A percentile compares a stretch with the other conserved stretches of the same genome.
Conservation (phyloP, 257 asterid genomes). For the Primulina tabacum region DNA sequence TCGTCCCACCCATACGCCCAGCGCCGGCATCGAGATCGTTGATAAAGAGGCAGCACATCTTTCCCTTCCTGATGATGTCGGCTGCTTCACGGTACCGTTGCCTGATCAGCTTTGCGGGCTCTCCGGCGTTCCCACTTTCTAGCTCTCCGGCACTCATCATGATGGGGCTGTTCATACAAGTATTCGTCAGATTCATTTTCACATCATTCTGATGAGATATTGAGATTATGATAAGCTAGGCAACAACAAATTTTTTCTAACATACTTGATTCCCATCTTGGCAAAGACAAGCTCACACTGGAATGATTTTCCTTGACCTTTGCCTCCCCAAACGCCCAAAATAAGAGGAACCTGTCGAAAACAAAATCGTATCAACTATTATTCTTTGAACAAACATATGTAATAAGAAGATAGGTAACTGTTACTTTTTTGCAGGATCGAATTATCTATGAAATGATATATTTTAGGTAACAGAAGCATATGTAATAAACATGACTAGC, state of each 20-base stretch:
- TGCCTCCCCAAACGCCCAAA: slow-evolving; percentile 95
- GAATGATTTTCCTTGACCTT: slow-evolving; percentile 92
- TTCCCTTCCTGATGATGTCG: not conserved
- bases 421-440: no score
- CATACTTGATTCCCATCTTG: slow-evolving; percentile 89
- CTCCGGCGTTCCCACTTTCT: not conserved
- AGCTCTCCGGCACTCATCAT: not conserved
- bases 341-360: slow-evolving; percentile 60
- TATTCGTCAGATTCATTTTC: no score
- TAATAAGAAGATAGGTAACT: no score
- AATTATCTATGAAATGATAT: no score
- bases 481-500: not conserved
- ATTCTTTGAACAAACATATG: not conserved
- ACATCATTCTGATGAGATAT: no score
- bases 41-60: not conserved
- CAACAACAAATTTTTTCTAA: not conserved
- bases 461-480: no score
- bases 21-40: not conserved
- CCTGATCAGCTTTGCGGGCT: not conserved
- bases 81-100: not conserved
- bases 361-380: not conserved
- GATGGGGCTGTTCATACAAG: not conserved
- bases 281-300: slow-evolving; percentile 85
- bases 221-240: not conserved
- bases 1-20: not conserved